Evolutionary conservation across 148 eudicot species (phyloP), one percentile per base, ranked within the genome.

Genomic region (Silene conica): DNA sequence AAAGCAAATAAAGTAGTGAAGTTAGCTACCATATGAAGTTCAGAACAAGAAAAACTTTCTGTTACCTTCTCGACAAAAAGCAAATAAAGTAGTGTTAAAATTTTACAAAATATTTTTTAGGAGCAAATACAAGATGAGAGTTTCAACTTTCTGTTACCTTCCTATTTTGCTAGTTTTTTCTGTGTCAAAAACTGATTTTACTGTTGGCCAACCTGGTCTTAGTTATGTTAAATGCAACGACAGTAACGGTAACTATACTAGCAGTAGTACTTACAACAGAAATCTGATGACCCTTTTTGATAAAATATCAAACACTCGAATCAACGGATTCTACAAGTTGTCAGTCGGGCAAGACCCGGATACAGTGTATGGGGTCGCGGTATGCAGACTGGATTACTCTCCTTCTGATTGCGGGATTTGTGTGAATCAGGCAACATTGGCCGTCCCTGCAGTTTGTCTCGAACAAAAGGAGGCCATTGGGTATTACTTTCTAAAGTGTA

Each of bases 241-340:
- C 21, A 76, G 68, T 3, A 20, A 55, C 5, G 78, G 78, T 0
- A 75, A 75, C 68, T 69, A 76, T n/a, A 76, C 79, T 0, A 68
- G 8, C 22, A 60, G 5, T 12, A 69, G 79, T 19, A 69, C 46
- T 20, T 76, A 59, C 61, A 59, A 26, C 41, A 69, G n/a, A 1
- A 76, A 76, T 48, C 48, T 76, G 14, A 69, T 69, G 0, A 45
- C 13, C 3, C 73, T 76, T n/a, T 26, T 76, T 19, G 5, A 28
- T 34, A 9, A 21, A 58, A 25, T 76, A 18, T 20, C 73, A 56
- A 48, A n/a, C 46, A 23, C 19, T 1, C 57, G 43, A 16, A 58
- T 25, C 48, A 7, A 18, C 9, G 67, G 73, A 18, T 76, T 43
- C 45, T 76, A 43, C 61, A 69, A 76, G 8, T 15, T 25, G 11